Base-by-base conservation (phyloP, 805 yeast species). In the Cyberlindnera galapagoensis region DNA sequence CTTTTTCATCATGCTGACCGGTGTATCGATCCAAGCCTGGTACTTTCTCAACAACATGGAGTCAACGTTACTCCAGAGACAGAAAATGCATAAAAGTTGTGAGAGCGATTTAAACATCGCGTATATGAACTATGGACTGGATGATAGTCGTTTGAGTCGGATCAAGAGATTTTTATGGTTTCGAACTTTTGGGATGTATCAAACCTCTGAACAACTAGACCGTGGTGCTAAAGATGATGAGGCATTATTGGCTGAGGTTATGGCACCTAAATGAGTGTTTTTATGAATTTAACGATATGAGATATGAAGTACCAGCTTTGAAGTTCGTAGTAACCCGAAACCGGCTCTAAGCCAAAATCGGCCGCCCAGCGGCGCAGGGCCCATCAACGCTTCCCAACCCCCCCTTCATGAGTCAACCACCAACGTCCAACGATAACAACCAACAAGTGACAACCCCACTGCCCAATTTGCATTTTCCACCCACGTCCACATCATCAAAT, bases 181-280 rank as follows among this genome's bases (percentile, higher is more conserved):
- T 46, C 59, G 77, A 44, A 46, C 63, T 0, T 62, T 51, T 38
- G 56, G 60, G 4, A 40, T 56, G 18, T 60, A 56, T 31, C 38
- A 40, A 7, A 43, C 54, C 10, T 44, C 49, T 24, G 56, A 49
- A 2, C 55, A 54, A 14, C 41, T 62, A 13, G 64, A 61, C 34
- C 34, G 45, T n/a, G 59, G 61, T 32, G 59, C 62, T 4, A 41
- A 35, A 15, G 92, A 80, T 54, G 80, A 88, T 61, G 97, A 88
- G 59, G 71, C 71, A 53, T 64, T 85, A 39, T 69, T 88, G 42
- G 90, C 90, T 49, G 74, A 74, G 52, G 65, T 85, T 38, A 80
- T 84, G 26, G 76, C 83, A 47, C 87, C 79, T 29, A 79, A 81
- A n/a, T n/a, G n/a, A n/a, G n/a, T n/a, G n/a, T n/a, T n/a, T n/a